Percentiles rank a stretch among this genome's conserved stretches.
Conservation (phyloP, 192 early-diverging fungal species). For the Coemansia sp. region DNA sequence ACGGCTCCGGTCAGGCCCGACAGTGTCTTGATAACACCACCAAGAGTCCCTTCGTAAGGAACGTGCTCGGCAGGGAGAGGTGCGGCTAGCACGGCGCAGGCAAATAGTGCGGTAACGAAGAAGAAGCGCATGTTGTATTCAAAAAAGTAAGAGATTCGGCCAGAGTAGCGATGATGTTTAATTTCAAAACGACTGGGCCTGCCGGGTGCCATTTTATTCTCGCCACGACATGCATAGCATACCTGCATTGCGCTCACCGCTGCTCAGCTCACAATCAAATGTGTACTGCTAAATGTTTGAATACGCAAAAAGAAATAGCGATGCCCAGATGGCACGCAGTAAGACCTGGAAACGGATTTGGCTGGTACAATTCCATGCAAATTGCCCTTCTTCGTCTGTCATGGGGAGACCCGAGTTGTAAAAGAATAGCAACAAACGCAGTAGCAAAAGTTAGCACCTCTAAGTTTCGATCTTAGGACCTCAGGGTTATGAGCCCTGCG, state of each 20-base stretch:
- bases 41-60: constrained; percentile 40
- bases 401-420: background rate
- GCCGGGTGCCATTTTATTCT: constrained; percentile 8
- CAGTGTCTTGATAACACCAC: constrained; percentile 40
- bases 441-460: constrained; percentile 29
- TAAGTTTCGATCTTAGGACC: constrained; percentile 63
- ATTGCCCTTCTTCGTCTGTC: background rate
- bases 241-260: background rate
- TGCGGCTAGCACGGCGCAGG: constrained; percentile 30
- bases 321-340: background rate
- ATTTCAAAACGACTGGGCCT: background rate
- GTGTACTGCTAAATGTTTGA: background rate
- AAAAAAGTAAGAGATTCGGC: background rate
- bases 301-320: background rate
- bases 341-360: background rate
- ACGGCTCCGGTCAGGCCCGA: constrained; percentile 37
- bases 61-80: constrained; percentile 32
- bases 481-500: constrained; percentile 87
- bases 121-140: constrained; percentile 33
- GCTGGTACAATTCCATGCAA: background rate
- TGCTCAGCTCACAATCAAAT: background rate
- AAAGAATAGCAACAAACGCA: background rate
- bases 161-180: background rate
- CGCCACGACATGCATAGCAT: background rate
- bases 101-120: constrained; percentile 27